Base-by-base conservation (phyloP, 2,329 filamentous ascomycete species). In the Xylaria sp. region DNA sequence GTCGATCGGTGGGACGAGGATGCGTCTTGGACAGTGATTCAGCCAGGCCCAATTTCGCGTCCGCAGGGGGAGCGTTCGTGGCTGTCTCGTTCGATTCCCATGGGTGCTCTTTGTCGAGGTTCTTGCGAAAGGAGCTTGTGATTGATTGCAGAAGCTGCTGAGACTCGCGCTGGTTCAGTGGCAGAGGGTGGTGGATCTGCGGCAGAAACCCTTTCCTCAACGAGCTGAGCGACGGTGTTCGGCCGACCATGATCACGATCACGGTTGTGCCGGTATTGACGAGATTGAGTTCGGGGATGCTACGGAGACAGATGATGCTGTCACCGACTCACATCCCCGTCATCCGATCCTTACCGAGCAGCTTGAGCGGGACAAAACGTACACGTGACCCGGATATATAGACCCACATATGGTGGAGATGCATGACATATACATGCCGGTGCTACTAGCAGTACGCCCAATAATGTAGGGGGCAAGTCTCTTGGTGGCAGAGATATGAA, bases 91-190 rank as follows among this genome's bases (percentile, higher is more conserved):
- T 76, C 15, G 78, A 71, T 37, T 81, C 75, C 75, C 80, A 84
- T 69, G 87, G 87, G 74, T 89, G 85, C 74, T 89, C 87, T 52
- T 80, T 82, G 73, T 89, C 87, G n/a, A 90, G 84, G 37, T 88
- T 85, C 64, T 83, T 83, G 61, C 87, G 84, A 75, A 90, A 90
- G 2, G 87, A 89, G 6, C 81, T 78, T 60, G 88, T 89, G 61
- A 90, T 82, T 41, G 84, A 82, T 63, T 88, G 82, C 70, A 89
- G 85, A 9, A 89, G 83, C 73, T 85, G 84, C 70, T 86, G 83
- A 32, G 86, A 85, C 65, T 88, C 85, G 64, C 82, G 81, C 52
- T 80, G 78, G 54, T 81, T 85, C 48, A 89, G 79, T 1, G 85
- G 83, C 1, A 86, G 78, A 7, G 87, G 87, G 57, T 88, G 85